Evolutionary conservation across 805 yeast species (phyloP), one percentile per base, ranked within the genome.

Genomic region (Zygosaccharomyces bisporus): DNA sequence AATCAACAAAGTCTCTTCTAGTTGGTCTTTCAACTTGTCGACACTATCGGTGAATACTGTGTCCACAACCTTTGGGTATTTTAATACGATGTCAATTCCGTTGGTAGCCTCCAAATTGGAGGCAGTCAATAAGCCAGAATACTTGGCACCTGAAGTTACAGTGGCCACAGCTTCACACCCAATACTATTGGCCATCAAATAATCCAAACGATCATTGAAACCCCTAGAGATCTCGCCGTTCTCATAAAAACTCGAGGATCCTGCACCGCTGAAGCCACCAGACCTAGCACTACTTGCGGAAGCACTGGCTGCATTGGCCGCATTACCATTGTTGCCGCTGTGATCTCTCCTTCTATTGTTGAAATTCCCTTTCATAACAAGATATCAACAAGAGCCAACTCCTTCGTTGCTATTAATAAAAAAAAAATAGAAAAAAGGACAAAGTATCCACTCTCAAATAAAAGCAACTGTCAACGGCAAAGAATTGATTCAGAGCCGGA

Each of bases 111-210:
- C 53, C 7, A 71, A 69, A 25, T 68, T 69, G 16, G 76, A 71
- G 8, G 81, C 74, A 34, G 72, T 67, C 44, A 86, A 65, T 6
- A 80, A 57, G 16, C 95, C 95, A 17, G 67, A 63, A 54, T 78
- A 74, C 21, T 73, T 65, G 2, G 76, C 70, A 10, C 91, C 91
- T 0, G 86, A 74, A 19, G 77, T 65, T 1, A 82, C 77, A 3
- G 88, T 78, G 5, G 79, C 82, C 10, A 70, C 69, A 9, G 77
- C 79, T 23, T 68, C 67, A 23, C 75, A 69, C 14, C 95, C 86
- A 33, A 83, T 67, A 5, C 88, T 70, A 50, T 77, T 77, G 30
- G 77, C 70, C 34, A 84, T 63, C 39, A 81, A 68, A 50, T 63
- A 80, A 36, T 75, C 58, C 44, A 81, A 66, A 44, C 86, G 71